Conservation (phyloP, 805 yeast genomes). For the Peterozyma toletana region DNA sequence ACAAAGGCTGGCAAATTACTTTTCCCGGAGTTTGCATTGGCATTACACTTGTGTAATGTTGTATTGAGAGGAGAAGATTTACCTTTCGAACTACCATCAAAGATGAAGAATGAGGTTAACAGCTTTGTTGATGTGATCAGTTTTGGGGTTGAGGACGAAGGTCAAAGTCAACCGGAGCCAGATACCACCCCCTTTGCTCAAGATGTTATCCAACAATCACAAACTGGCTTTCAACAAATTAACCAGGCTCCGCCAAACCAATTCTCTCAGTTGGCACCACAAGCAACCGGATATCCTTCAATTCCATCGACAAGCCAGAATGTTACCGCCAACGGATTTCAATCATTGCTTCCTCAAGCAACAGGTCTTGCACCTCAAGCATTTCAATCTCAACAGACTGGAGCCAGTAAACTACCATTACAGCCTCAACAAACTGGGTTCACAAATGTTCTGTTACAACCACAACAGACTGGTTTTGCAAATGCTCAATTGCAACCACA, state of each 20-base stretch:
- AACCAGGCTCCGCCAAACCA: conserved; percentile 15
- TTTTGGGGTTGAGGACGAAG: conserved; percentile 63
- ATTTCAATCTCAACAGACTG: conserved; percentile 47
- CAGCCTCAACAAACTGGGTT: conserved; percentile 33
- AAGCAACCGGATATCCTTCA: conserved; percentile 26
- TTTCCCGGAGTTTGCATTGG: conserved; percentile 92
- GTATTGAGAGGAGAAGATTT: conserved; percentile 72
- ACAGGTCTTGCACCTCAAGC: conserved; percentile 21
- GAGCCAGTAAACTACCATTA: conserved; percentile 20
- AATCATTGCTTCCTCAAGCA: conserved; percentile 23
- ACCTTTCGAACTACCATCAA: conserved; percentile 66
- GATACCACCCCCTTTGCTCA: conserved; percentile 9
- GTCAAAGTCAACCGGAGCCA: conserved; percentile 9
- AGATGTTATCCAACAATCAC: conserved; percentile 9
- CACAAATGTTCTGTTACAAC: conserved; percentile 17
- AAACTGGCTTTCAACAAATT: conserved; percentile 13
- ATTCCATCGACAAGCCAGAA: conserved; percentile 24
- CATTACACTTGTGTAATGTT: conserved; percentile 78
- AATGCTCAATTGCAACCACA: conserved; percentile 27
- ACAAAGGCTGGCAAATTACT: conserved; percentile 76
- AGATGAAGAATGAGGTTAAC: conserved; percentile 74
- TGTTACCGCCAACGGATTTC: conserved; percentile 13
- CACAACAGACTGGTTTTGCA: conserved; percentile 16
- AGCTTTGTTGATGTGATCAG: conserved; percentile 87
- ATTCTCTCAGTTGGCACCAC: conserved; percentile 22